Evolutionary conservation across 805 yeast species (phyloP), one percentile per base, ranked within the genome.

Genomic region (Starmerella geochares): DNA sequence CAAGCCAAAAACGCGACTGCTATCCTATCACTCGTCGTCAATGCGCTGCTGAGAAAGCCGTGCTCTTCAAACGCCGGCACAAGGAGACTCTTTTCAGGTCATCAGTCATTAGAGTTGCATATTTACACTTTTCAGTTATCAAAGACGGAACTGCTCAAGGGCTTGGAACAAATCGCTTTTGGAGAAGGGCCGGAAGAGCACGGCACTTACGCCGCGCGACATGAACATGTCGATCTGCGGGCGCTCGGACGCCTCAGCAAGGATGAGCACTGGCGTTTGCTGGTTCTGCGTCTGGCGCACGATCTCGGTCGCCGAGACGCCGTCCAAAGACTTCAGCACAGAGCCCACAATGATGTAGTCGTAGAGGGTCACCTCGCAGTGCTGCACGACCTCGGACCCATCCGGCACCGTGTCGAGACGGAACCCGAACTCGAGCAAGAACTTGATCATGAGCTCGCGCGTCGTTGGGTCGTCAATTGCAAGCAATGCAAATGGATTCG

Each of bases 141-240:
- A 27, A 8, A 40, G 44, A 16, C 33, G 14, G 47, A 51, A 51
- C 35, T 41, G 46, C 19, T 38, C 47, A 16, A 90, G 68, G 61
- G 87, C 85, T 53, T 79, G 72, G 61, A 81, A 84, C 50, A 92
- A 71, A 62, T 86, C 95, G 56, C 81, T 85, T 62, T 84, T 86
- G 1, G 94, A 83, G 64, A 92, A 92, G 1, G 98, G 98, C 62
- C 92, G 86, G 4, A 95, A 94, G 55, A 92, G 70, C 32, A 92
- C 86, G 65, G 86, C 95, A 51, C 85, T 81, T 86, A 87, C 87
- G 4, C 96, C 96, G 60, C 86, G 86, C 58, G 81, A 82, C 52
- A 85, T 68, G 64, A 84, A 86, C 23, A 42, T 24, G 2, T 50
- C 53, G 13, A 37, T 32, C 17, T 50, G 28, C n/a, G 42, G 19